Evolutionary conservation across 1,284 basidiomycete species (phyloP).

Genomic region (Prillingera fragicola): DNA sequence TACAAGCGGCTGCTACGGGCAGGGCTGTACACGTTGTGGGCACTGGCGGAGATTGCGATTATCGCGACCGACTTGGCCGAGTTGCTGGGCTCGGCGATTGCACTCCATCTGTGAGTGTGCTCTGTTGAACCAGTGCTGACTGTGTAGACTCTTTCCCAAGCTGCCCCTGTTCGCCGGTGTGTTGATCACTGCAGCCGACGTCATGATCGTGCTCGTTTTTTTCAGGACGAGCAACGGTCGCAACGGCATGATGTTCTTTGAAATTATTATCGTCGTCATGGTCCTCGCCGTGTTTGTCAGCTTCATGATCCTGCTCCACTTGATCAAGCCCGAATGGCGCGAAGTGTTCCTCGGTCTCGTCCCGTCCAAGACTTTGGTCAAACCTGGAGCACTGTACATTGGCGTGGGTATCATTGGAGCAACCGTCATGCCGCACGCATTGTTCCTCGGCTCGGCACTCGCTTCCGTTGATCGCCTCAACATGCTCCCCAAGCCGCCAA

Average conservation of each 20-base stretch:
- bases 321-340: constrained; percentile 69
- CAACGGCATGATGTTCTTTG: constrained; percentile 58
- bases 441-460: constrained; percentile 81
- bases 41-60: constrained; percentile 73
- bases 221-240: constrained; percentile 40
- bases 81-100: constrained; percentile 73
- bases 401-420: constrained; percentile 61
- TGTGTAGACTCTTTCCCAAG: constrained; percentile 63
- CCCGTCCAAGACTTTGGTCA: constrained; percentile 56
- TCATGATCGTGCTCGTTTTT: constrained; percentile 57
- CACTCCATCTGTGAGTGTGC: constrained; percentile 58
- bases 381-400: constrained; percentile 62
- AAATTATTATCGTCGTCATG: constrained; percentile 61
- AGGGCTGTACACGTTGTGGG: constrained; percentile 50
- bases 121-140: not conserved
- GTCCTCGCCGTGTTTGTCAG: constrained; percentile 73
- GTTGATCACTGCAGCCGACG: constrained; percentile 75
- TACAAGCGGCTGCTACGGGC: constrained; percentile 49
- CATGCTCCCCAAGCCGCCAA: constrained; percentile 36
- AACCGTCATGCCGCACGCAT: constrained; percentile 80
- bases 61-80: constrained; percentile 59
- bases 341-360: constrained; percentile 78
- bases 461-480: constrained; percentile 67
- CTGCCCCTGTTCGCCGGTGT: constrained; percentile 76
- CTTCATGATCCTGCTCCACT: constrained; percentile 73